Evolutionary conservation across 2,329 filamentous ascomycete genomes (phyloP), one percentile per base, ranked within the genome.

Genomic region (Pseudohalonectria lignicola): DNA sequence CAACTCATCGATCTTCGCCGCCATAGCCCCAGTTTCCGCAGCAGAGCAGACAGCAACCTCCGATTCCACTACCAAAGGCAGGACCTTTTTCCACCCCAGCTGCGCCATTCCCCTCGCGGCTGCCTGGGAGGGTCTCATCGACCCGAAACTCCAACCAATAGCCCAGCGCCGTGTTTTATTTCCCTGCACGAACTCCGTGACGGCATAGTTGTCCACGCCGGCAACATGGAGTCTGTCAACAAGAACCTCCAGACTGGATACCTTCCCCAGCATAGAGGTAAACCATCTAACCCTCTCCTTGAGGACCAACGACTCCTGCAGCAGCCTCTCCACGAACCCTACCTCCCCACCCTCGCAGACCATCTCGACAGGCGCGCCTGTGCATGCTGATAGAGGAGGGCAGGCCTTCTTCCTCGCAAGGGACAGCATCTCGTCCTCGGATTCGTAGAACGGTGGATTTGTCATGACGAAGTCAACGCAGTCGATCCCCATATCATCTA

Each of bases 361-460:
- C 90, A 96, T 95, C 57, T 98, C 92, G 1, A 79, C 67, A 1
- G 76, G 69, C 0, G 82, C 74, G 6, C 90, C 92, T 0, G 88
- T 94, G 52, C 77, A 76, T 35, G 82, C 78, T 0, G 83, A 82
- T 40, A 74, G 74, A 0, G 88, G 82, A 0, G 77, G 77, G 0
- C 70, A 67, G 3, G 69, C 60, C 56, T 95, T 94, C 28, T 69
- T 59, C 13, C 65, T 56, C 0, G 84, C 81, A 2, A 80, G 81
- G 4, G 64, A 60, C 3, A 70, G 47, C 58, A 95, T 74, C 36
- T 93, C 86, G 5, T 69, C 59, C 3, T 71, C 62, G 0, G 84
- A 87, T n/a, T 67, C 59, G 63, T 95, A 96, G 61, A 98, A 98
- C 0, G 92, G 92, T 0, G 92, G 92, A 48, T 98, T 98, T 45